Base-by-base conservation (phyloP, 768 basidiomycete genomes). In the Boletus sp. region DNA sequence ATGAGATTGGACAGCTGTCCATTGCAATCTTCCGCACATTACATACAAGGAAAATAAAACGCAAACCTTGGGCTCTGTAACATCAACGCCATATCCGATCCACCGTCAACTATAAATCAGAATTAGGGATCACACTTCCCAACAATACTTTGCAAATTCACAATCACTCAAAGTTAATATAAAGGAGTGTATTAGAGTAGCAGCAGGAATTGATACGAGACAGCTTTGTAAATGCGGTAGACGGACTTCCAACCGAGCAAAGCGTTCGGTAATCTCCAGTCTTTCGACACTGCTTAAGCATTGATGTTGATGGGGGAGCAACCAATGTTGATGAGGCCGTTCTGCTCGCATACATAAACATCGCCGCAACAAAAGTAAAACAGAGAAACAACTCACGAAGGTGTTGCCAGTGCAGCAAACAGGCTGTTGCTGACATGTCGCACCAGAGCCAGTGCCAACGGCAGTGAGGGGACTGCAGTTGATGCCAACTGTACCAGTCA, bases 331-430 rank as follows among this genome's bases (percentile, higher is more conserved):
- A 59, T 2, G 10, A 56, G 37, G 14, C 58, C 58, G 23, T 56
- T 59, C 55, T 56, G 19, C 13, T 2, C 9, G 11, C 5, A 15
- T 2, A 5, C 0, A 0, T 43, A 21, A 33, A 8, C 2, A 5
- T 2, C 5, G 1, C 10, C 23, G 7, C 7, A 5, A 34, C 4
- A 10, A 14, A 8, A 40, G 19, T 7, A 11, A 13, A 7, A 2
- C 1, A 1, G 1, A 34, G 41, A 10, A 23, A 5, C 1, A 7
- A 10, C 60, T 51, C 7, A 61, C 62, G 7, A 34, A 46, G 1
- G 0, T 23, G 33, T 53, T 59, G 10, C 6, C 27, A 5, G 21
- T 19, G 48, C 62, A 64, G 44, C 60, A 63, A 14, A 59, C 53
- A 1, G 57, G 53, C 21, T 59, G 29, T 25, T 54, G 52, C 1